Evolutionary conservation across 257 asterid genomes (phyloP), one percentile per base, ranked within the genome.

Genomic region (Solanum pennellii): DNA sequence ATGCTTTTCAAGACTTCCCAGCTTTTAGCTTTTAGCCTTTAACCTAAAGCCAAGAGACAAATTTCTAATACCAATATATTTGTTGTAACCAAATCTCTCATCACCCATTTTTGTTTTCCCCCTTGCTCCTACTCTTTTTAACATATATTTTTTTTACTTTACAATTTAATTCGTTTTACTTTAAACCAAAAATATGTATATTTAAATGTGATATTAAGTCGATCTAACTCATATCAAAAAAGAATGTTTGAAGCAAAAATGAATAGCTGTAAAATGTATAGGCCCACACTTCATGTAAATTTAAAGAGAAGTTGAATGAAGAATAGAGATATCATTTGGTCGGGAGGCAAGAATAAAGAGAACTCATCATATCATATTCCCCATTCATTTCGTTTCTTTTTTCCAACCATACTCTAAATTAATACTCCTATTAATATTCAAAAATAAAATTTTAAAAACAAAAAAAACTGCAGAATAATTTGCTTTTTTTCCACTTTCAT

Each of bases 1-100:
- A 91, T 92, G 93, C 87, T 93, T 91, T 88, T 86, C 69, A 86
- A 60, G 86, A 90, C 85, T 44, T 47, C 31, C 42, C 79, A 42
- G 45, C 86, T 56, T 88, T 83, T 49, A 42, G 45, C 86, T 56
- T 88, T 83, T 49, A 84, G 71, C 86, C 89, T 91, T 91, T 88
- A 86, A 90, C 93, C 90, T 82, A 72, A 91, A 88, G 90, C 69
- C 84, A 86, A 93, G 92, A 90, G 92, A 92, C 92, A 89, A 85
- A 85, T 87, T 86, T 88, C 72, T 87, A 89, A 84, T 13, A 82
- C 69, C 88, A 68, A 87, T 66, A 73, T 44, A 42, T 33, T n/a
- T 25, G 82, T 75, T 44, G 88, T 69, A 74, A 20, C n/a, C 72
- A 82, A 71, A 27, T 69, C 83, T 71, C 84, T 35, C 84, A 60